Base-by-base conservation (phyloP, 148 eudicot genomes). In the Cornus florida region DNA sequence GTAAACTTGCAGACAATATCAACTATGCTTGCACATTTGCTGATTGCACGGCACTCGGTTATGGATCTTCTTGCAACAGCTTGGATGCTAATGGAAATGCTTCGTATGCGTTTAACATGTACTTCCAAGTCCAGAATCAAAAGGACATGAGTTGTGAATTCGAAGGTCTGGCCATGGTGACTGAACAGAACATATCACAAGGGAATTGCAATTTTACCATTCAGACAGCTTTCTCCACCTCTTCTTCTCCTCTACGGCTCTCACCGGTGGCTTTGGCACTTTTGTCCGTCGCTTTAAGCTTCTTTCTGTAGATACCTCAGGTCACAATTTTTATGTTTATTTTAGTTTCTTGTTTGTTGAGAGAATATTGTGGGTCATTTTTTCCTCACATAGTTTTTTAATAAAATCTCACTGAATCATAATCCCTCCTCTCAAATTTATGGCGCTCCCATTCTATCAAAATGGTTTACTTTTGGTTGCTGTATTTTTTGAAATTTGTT, bases 41-140 rank as follows among this genome's bases (percentile, higher is more conserved):
- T 3, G 99, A 95, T 72, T 95, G 99, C 66, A 93, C 99, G 0
- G 76, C 97, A 6, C 97, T 95, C 20, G 92, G 92, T 10, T 90
- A 87, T 57, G 97, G 97, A 2, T 90, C 93, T 1, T 93, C 99
- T 2, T 95, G 99, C 76, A 82, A 87, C 2, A 89, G 90, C 3
- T 74, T 95, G 82, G 92, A 92, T 77, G 85, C 83, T 0, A 84
- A 87, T 72, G 94, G 86, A 0, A 93, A 93, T 32, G 93, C 89
- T 23, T 91, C 97, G 0, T 95, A 88, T 71, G 99, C 97, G 4
- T 92, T 95, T 64, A 95, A 95, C 64, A 87, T 86, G 72, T 95
- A 89, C 50, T 95, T 81, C 71, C 99, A 95, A 84, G 90, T 85
- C 35, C 88, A 90, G 74, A 81, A 86, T 71, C 99, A 95, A 75